Percentiles rank a stretch among this genome's conserved stretches.
Evolutionary conservation across 2,329 filamentous ascomycete genomes (phyloP).

Genomic region (Pseudogymnoascus sp.): DNA sequence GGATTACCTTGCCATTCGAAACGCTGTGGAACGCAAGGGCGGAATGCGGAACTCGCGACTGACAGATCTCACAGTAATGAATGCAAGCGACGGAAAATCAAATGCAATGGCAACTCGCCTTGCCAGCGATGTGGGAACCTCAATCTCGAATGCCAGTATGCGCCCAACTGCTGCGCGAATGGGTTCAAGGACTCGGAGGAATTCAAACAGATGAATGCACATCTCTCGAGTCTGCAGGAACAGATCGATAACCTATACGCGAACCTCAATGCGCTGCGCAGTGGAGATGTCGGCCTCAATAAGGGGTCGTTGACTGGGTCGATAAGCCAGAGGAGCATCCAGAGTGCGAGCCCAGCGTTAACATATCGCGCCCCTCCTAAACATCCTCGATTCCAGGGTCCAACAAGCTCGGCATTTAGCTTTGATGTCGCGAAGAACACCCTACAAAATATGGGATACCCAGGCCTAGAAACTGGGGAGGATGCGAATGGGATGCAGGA

Average conservation of each 20-base stretch:
- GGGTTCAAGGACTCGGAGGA: conserved; percentile 90
- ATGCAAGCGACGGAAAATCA: conserved; percentile 68
- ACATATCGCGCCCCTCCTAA: not conserved
- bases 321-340: conserved; percentile 6
- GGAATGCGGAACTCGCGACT: conserved; percentile 1
- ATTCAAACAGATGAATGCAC: conserved; percentile 71
- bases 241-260: conserved; percentile 73
- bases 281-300: not conserved
- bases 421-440: conserved; percentile 82
- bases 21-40: not conserved
- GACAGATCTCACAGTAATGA: conserved; percentile 48
- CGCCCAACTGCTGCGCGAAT: conserved; percentile 60
- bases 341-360: not conserved
- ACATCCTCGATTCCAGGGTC: conserved; percentile 65
- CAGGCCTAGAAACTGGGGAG: conserved; percentile 50
- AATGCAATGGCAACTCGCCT: conserved; percentile 63
- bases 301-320: conserved; percentile 2
- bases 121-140: conserved; percentile 63
- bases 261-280: conserved; percentile 61
- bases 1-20: not conserved
- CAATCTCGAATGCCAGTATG: conserved; percentile 57
- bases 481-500: conserved; percentile 52
- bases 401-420: conserved; percentile 78
- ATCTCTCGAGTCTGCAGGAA: conserved; percentile 69
- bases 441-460: conserved; percentile 82